Percentiles rank a stretch among this genome's conserved stretches.
Conservation (phyloP, 2,329 filamentous ascomycete genomes). For the Furcasterigmium furcatum region DNA sequence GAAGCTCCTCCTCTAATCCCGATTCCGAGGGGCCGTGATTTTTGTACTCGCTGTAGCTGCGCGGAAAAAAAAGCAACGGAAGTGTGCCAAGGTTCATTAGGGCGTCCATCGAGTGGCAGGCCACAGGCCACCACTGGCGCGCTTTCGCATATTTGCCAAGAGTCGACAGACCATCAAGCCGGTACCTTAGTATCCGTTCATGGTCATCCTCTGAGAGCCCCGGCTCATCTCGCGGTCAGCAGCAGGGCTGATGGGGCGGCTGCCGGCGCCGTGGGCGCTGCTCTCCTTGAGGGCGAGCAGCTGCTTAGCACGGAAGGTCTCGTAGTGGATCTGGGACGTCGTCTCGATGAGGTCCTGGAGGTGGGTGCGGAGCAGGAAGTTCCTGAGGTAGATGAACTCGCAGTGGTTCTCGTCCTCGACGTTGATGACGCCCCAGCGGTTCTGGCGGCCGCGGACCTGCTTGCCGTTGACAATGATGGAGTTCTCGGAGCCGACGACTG, state of each 20-base stretch:
- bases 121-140: not conserved
- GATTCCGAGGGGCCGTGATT: not conserved
- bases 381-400: slow-evolving; percentile 97
- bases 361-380: slow-evolving; percentile 98
- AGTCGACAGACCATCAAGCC: not conserved
- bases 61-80: not conserved
- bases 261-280: slow-evolving; percentile 79
- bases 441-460: slow-evolving; percentile 95
- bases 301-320: slow-evolving; percentile 99
- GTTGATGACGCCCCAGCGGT: slow-evolving; percentile 99
- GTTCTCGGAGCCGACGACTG: slow-evolving; percentile 97
- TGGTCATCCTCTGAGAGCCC: slow-evolving; percentile 94
- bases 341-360: slow-evolving; percentile 99
- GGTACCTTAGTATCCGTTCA: slow-evolving; percentile 87
- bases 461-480: slow-evolving; percentile 96
- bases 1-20: not conserved
- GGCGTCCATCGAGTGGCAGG: not conserved
- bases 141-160: not conserved
- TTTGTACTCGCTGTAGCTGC: not conserved
- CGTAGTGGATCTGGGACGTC: slow-evolving; percentile 99
- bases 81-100: slow-evolving; percentile 1
- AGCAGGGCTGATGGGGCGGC: slow-evolving; percentile 90
- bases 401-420: slow-evolving; percentile 99
- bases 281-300: slow-evolving; percentile 97
- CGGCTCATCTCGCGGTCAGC: slow-evolving; percentile 95